Percentiles rank a stretch among this genome's conserved stretches.
Conservation (phyloP, 805 yeast genomes). For the Schizosaccharomyces octosporus region DNA sequence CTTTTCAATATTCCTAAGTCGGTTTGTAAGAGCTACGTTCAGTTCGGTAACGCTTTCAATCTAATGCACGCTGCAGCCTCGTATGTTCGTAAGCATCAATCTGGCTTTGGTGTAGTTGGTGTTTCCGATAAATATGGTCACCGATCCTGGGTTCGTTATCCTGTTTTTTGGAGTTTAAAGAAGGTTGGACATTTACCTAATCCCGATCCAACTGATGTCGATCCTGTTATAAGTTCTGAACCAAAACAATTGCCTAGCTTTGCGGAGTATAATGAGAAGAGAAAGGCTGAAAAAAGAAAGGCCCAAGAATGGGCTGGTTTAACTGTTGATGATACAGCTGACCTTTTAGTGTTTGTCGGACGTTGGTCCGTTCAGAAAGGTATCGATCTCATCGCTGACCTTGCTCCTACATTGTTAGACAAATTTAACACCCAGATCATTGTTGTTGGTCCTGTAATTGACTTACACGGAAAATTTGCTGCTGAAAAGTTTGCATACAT, state of each 20-base stretch:
- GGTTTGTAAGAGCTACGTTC: not conserved
- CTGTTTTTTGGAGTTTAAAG: conserved; percentile 2
- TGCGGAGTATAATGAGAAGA: not conserved
- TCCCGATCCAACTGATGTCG: conserved; percentile 2
- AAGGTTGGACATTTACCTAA: conserved; percentile 1
- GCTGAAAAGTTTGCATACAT: not conserved
- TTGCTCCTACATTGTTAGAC: not conserved
- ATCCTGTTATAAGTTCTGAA: not conserved
- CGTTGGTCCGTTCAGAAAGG: conserved; percentile 3
- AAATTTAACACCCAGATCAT: not conserved
- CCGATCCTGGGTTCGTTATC: conserved; percentile 2
- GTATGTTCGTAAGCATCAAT: not conserved
- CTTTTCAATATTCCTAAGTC: not conserved
- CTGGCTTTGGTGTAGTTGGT: conserved; percentile 2
- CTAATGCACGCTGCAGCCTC: not conserved
- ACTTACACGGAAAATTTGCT: conserved; percentile 1
- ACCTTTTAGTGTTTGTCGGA: conserved; percentile 2
- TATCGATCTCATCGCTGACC: not conserved
- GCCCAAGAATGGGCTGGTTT: conserved; percentile 3
- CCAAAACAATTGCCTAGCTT: not conserved
- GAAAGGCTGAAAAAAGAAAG: not conserved
- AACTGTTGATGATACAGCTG: not conserved
- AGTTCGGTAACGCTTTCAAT: conserved; percentile 2
- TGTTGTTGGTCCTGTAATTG: conserved; percentile 2
- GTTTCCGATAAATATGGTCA: conserved; percentile 3